These are phyloP conservation scores for Rhodotorula mucilaginosa DNA, from an alignment of 1,284 basidiomycete species.

Conservation along the genomic window DNA sequence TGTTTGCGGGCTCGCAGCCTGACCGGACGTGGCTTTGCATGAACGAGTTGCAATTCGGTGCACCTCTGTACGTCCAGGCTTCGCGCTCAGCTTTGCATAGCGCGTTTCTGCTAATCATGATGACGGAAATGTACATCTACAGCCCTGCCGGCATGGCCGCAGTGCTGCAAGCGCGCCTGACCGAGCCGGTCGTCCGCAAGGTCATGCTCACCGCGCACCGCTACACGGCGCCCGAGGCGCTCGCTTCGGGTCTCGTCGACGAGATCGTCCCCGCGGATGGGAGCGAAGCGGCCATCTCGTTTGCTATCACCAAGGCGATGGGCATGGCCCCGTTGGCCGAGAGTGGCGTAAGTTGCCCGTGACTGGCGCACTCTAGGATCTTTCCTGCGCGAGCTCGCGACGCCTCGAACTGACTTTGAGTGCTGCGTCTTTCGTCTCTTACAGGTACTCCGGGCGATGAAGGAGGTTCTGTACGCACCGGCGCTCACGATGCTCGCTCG, in stretches of 20 bases:
- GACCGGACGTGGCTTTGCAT: slow-evolving; percentile 41
- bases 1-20: slow-evolving; percentile 3
- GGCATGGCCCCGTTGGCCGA: slow-evolving; percentile 11
- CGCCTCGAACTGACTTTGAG: not conserved
- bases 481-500: slow-evolving; percentile 11
- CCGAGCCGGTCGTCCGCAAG: slow-evolving; percentile 14
- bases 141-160: slow-evolving; percentile 34
- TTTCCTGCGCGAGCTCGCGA: not conserved
- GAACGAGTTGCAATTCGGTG: slow-evolving; percentile 36
- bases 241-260: slow-evolving; percentile 31
- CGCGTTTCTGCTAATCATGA: not conserved
- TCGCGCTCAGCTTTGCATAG: not conserved
- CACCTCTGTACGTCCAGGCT: slow-evolving; percentile 8
- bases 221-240: slow-evolving; percentile 29
- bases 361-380: not conserved
- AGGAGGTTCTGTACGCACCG: slow-evolving; percentile 18
- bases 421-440: no score
- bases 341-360: slow-evolving; percentile 13
- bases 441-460: slow-evolving; percentile 32
- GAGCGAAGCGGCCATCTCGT: slow-evolving; percentile 20
- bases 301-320: slow-evolving; percentile 21
- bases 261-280: slow-evolving; percentile 22
- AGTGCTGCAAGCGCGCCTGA: slow-evolving; percentile 24
- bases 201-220: slow-evolving; percentile 34
- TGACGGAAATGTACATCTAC: not conserved